Evolutionary conservation across 208 protist genomes (phyloP), one percentile per base, ranked within the genome.

Genomic region (Histomonas meleagridis): DNA sequence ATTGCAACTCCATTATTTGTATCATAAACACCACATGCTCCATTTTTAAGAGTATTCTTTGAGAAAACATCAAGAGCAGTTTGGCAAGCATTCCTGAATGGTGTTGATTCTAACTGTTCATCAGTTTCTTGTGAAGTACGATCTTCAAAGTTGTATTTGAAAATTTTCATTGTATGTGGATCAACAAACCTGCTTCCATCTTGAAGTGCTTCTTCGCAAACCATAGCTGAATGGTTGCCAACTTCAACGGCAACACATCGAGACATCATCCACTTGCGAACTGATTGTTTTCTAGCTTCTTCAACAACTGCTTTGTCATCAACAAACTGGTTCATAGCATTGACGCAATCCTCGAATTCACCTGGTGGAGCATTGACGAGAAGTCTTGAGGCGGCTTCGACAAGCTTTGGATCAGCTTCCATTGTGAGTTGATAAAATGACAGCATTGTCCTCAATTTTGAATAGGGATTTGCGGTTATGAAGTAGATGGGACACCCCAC

Each of bases 1-100:
- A 86, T 86, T 26, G 43, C n/a, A 10, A 86, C 76, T 2, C 76
- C 76, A 18, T 86, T 28, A 32, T 32, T 21, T 43, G 40, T 46
- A 38, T 86, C 76, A 55, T 86, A 86, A 38, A 46, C 46, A 46
- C 76, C 76, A n/a, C 76, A 86, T 32, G n/a, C n/a, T 43, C 76
- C 76, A 46, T 86, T 86, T 18, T 43, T 40, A 16, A 86, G 40
- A 1, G 76, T 86, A 1, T 40, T 51, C 18, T 32, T 46, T 0
- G 76, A 43, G 46, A 86, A 86, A 18, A 18, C 35, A 26, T 51
- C 46, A 38, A 46, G 18, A 26, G 46, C 16, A 40, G 76, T 26
- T n/a, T 86, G 76, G 26, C 51, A 55, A 32, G 32, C 76, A 18
- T 51, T 26, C 9, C 76, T 32, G 18, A 86, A 40, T 38, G 38